These are phyloP conservation scores for Boletales sp. DNA, from an alignment of 768 basidiomycete genomes.

Conservation along the genomic window DNA sequence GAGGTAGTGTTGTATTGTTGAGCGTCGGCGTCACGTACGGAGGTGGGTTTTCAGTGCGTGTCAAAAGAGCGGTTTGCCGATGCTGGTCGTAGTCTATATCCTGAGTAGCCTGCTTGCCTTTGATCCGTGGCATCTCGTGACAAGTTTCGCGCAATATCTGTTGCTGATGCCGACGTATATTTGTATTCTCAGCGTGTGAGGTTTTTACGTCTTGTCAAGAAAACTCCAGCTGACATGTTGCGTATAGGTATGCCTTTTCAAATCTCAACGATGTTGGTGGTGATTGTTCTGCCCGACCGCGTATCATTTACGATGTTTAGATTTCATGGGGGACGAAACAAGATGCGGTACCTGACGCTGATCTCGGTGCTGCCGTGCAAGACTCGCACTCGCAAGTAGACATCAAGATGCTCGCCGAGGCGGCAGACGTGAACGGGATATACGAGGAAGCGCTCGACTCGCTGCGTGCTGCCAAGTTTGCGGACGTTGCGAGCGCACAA, in stretches of 20 bases:
- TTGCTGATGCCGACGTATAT: slow-evolving; percentile 81
- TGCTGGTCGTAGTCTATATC: slow-evolving; percentile 55
- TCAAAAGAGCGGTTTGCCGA: slow-evolving; percentile 1
- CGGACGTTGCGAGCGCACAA: slow-evolving; percentile 10
- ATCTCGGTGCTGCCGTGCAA: slow-evolving; percentile 82
- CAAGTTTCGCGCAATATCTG: slow-evolving; percentile 86
- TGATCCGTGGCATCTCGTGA: slow-evolving; percentile 96
- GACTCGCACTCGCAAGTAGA: slow-evolving; percentile 81
- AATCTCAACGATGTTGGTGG: slow-evolving; percentile 74
- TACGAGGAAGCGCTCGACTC: slow-evolving; percentile 84
- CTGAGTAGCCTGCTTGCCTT: slow-evolving; percentile 77
- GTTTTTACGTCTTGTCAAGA: background rate
- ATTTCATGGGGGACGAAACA: slow-evolving; percentile 98
- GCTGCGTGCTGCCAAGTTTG: slow-evolving; percentile 53
- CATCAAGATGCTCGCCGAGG: slow-evolving; percentile 79
- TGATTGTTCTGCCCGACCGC: slow-evolving; percentile 6
- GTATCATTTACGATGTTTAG: slow-evolving; percentile 34
- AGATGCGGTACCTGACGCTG: slow-evolving; percentile 64
- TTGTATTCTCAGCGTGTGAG: slow-evolving; percentile 66
- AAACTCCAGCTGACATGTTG: slow-evolving; percentile 19
- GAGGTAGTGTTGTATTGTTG: slow-evolving; percentile 72
- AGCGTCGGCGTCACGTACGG: slow-evolving; percentile 87
- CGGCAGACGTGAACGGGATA: slow-evolving; percentile 76
- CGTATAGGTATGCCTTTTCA: slow-evolving; percentile 72
- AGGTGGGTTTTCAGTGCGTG: slow-evolving; percentile 36